Evolutionary conservation across 225 moss, liverwort and hornwort species (phyloP).

Genomic region (Pseudoscleropodium purum): DNA sequence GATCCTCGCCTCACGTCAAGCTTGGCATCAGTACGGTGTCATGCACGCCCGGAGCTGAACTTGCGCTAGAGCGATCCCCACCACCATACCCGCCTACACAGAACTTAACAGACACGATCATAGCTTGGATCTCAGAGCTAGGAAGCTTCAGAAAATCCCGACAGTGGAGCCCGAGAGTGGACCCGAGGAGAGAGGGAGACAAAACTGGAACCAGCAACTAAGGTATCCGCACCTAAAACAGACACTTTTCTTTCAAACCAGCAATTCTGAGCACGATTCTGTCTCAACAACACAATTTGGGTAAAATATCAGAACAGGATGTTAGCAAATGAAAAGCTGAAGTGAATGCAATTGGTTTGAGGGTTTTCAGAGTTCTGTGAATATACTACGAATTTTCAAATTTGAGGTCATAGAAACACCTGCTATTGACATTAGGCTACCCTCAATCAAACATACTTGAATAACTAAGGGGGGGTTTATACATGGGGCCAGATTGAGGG

Average conservation of each 20-base stretch:
- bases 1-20: not conserved
- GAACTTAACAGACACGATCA: not conserved
- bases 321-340: no score
- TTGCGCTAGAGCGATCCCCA: not conserved
- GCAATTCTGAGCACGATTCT: no score
- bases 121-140: not conserved
- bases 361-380: no score
- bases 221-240: not conserved
- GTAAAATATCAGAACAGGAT: no score
- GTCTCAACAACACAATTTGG: not conserved
- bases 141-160: slow-evolving; percentile 3
- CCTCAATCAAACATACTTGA: no score
- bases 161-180: not conserved
- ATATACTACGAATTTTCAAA: no score
- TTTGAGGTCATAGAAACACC: no score
- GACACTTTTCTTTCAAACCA: not conserved
- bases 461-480: no score
- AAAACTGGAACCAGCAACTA: not conserved
- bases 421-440: no score
- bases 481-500: no score
- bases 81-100: not conserved
- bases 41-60: not conserved
- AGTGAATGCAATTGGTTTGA: no score
- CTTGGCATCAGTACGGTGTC: not conserved
- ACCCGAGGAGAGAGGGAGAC: not conserved